Percentiles rank a stretch among this genome's conserved stretches.
Conservation (phyloP, 2,329 filamentous ascomycete species). For the Fusarium subtropicale region DNA sequence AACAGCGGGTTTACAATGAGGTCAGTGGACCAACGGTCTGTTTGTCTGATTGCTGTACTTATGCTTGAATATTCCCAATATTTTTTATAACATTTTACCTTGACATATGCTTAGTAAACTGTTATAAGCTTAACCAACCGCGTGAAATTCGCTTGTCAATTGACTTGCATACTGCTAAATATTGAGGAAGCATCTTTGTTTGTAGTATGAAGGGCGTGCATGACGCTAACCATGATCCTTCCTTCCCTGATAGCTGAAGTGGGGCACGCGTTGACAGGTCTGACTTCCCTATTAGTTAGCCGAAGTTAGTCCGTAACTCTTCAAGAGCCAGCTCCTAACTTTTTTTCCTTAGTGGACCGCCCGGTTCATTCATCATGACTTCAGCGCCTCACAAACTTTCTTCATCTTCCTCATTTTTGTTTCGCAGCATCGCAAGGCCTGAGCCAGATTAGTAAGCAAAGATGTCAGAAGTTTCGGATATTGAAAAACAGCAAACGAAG, state of each 20-base stretch:
- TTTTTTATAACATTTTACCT: neutral
- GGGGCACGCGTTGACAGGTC: neutral
- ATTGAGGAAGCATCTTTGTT: neutral
- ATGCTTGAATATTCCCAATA: neutral
- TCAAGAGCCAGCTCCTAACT: conserved; percentile 20
- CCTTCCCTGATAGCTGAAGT: neutral
- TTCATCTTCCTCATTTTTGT: conserved; percentile 15
- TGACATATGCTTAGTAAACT: neutral
- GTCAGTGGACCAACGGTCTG: neutral
- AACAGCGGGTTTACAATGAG: neutral
- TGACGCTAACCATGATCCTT: conserved; percentile 9
- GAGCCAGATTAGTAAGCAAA: conserved; percentile 33
- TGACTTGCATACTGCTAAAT: neutral
- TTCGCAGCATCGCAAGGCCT: conserved; percentile 16
- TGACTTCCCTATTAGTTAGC: conserved; percentile 38
- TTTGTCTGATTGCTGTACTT: neutral
- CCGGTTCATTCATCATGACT: conserved; percentile 29
- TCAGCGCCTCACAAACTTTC: conserved; percentile 23
- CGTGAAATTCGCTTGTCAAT: neutral
- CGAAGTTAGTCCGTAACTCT: conserved; percentile 43
- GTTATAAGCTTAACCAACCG: neutral
- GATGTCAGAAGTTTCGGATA: conserved; percentile 68
- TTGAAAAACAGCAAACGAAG: conserved; percentile 79
- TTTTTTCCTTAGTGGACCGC: conserved; percentile 22
- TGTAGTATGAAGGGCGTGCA: conserved; percentile 28